Evolutionary conservation across 371 early-diverging fungal genomes (phyloP).

Genomic region (Rhizopus delemar): DNA sequence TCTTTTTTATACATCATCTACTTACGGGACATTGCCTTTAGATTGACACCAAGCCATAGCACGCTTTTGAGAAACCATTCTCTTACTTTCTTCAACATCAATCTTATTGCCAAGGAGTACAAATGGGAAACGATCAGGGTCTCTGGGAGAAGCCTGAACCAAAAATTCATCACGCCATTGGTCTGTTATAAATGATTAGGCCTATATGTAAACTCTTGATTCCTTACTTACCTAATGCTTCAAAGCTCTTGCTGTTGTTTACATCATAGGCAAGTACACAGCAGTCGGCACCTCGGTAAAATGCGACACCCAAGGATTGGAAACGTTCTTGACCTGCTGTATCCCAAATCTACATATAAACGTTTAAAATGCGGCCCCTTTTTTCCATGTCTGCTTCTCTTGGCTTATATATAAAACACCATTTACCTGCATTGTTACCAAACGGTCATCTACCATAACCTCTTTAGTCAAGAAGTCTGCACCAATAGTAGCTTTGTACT

Average conservation of each 20-base stretch:
- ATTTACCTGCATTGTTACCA: constrained; percentile 87
- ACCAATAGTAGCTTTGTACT: constrained; percentile 99
- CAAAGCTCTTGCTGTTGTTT: constrained; percentile 92
- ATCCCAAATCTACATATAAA: constrained; percentile 77
- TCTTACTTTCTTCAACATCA: constrained; percentile 91
- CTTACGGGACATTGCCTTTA: constrained; percentile 91
- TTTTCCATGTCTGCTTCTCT: not conserved
- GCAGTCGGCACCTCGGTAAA: constrained; percentile 98
- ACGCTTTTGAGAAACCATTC: constrained; percentile 92
- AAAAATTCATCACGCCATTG: constrained; percentile 97
- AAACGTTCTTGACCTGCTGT: constrained; percentile 97
- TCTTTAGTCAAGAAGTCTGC: constrained; percentile 99
- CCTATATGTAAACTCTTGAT: not conserved
- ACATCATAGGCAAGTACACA: constrained; percentile 98
- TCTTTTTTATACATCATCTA: not conserved
- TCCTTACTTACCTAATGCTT: constrained; percentile 75
- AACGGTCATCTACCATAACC: constrained; percentile 83
- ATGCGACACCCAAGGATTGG: constrained; percentile 96
- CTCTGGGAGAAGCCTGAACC: constrained; percentile 90
- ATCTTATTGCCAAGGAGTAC: constrained; percentile 98
- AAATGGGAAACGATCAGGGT: constrained; percentile 97
- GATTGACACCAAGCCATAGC: constrained; percentile 95
- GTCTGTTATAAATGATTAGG: constrained; percentile 18
- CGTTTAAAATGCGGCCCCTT: not conserved
- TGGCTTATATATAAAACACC: not conserved